Conservation (phyloP, 2,329 filamentous ascomycete species). For the Trichoderma lentiforme region DNA sequence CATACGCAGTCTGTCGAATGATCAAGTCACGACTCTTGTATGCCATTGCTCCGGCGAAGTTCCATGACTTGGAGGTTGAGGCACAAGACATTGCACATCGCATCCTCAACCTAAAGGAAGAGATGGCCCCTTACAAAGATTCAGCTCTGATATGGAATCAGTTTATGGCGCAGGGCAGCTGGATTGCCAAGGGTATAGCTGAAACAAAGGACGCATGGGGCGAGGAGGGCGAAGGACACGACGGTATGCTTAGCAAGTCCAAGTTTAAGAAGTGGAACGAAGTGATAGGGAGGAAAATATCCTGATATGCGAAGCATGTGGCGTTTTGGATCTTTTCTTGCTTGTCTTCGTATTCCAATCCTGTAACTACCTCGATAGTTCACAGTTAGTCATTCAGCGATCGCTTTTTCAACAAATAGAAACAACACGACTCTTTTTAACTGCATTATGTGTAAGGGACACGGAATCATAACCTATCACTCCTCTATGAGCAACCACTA, state of each 20-base stretch:
- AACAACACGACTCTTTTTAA: background rate
- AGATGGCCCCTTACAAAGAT: background rate
- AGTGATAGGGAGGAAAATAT: slow-evolving; percentile 5
- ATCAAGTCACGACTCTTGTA: slow-evolving; percentile 3
- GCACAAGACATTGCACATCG: background rate
- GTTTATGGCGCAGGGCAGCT: slow-evolving; percentile 8
- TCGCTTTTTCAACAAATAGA: background rate
- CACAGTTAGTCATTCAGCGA: background rate
- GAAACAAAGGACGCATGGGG: slow-evolving; percentile 7
- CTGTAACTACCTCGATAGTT: background rate
- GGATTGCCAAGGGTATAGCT: background rate
- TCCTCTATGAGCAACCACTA: background rate
- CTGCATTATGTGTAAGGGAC: background rate
- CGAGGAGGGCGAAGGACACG: background rate
- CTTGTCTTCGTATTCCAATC: background rate
- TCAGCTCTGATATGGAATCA: background rate
- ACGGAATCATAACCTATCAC: background rate
- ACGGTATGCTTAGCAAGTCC: background rate
- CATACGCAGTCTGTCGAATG: slow-evolving; percentile 12
- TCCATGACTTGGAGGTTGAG: background rate
- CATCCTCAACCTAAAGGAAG: background rate
- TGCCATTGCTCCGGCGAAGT: background rate
- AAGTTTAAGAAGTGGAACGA: slow-evolving; percentile 9
- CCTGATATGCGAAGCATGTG: background rate
- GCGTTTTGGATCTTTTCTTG: background rate